Base-by-base conservation (phyloP, 2,329 filamentous ascomycete species). In the Sporothrix schenckii region DNA sequence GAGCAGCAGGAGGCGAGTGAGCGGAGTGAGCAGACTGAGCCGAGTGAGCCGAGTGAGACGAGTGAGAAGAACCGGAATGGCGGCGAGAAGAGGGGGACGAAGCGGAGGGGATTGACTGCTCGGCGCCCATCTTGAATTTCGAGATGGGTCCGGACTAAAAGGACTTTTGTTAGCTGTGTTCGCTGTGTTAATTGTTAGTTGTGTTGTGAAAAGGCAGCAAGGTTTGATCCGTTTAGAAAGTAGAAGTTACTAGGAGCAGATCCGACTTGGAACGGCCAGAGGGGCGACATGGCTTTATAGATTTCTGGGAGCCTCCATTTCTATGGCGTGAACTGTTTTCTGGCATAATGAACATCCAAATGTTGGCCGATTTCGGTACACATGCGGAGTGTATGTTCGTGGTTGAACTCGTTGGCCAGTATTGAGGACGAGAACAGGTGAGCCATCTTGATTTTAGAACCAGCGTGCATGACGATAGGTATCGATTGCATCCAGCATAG, bases 71-170 rank as follows among this genome's bases (percentile, higher is more conserved):
- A 56, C 44, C 13, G 16, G 30, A 11, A 47, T 9, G 39, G 19
- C 16, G 44, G 44, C 44, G 13, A 16, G 47, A 50, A 50, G 14
- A 50, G 1, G 19, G 44, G n/a, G 58, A 58, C 1, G 54, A 19
- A n/a, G 52, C n/a, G 54, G 16, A 30, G n/a, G 54, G 11, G 30
- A 39, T 3, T 19, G 34, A 69, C 44, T 69, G 67, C 54, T 41
- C 39, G 44, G 54, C 41, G 39, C 67, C 67, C 67, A 69, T 69
- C 21, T 58, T 66, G 21, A 19, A 5, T 10, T 2, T 24, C 58
- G 39, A 61, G n/a, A 47, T 47, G 39, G 39, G 11, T 19, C 11
- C 39, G n/a, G 39, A 47, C n/a, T 68, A n/a, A 9, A 47, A 47
- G 16, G 47, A 19, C n/a, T 3, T 53, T 19, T 52, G 27, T 9